Percentiles rank a stretch among this genome's conserved stretches.
These are phyloP conservation scores for Diaporthe sp. DNA, from an alignment of 2,329 filamentous ascomycete species.

Conservation along the genomic window DNA sequence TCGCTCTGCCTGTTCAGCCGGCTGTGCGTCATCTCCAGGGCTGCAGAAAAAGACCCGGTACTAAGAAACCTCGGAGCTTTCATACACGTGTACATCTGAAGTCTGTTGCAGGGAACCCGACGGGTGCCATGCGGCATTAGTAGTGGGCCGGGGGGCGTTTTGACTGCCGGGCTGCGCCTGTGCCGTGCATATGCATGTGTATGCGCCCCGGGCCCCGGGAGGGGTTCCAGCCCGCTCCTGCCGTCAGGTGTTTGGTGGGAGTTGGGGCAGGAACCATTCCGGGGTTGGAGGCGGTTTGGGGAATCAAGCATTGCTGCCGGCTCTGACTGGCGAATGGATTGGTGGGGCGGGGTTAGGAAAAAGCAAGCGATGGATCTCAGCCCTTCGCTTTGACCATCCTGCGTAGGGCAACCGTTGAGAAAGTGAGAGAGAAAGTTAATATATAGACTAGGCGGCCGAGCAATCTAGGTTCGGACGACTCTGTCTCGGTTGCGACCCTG, in stretches of 20 bases:
- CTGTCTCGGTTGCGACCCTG: conserved; percentile 24
- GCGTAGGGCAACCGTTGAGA: conserved; percentile 28
- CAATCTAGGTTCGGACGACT: conserved; percentile 13
- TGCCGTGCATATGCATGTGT: conserved; percentile 23
- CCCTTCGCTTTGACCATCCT: conserved; percentile 23
- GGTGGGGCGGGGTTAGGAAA: conserved; percentile 15
- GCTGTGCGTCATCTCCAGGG: neutral
- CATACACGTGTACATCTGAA: neutral
- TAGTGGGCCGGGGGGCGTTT: conserved; percentile 7
- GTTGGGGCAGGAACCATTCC: neutral
- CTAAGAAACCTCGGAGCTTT: neutral
- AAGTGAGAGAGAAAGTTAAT: neutral
- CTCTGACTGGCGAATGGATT: neutral
- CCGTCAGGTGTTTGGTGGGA: neutral
- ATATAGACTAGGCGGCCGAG: neutral
- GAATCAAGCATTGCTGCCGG: neutral
- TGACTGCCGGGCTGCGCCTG: conserved; percentile 28
- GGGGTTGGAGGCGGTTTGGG: too few species aligned
- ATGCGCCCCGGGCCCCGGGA: neutral
- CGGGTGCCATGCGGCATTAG: neutral
- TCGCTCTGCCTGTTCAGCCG: neutral
- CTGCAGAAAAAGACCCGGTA: neutral
- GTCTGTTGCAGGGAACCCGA: conserved; percentile 5
- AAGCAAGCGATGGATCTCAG: neutral
- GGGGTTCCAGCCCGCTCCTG: neutral